phyloP scores from a whole-genome alignment of 2,329 filamentous ascomycete species.

The Fusarium coicis region DNA sequence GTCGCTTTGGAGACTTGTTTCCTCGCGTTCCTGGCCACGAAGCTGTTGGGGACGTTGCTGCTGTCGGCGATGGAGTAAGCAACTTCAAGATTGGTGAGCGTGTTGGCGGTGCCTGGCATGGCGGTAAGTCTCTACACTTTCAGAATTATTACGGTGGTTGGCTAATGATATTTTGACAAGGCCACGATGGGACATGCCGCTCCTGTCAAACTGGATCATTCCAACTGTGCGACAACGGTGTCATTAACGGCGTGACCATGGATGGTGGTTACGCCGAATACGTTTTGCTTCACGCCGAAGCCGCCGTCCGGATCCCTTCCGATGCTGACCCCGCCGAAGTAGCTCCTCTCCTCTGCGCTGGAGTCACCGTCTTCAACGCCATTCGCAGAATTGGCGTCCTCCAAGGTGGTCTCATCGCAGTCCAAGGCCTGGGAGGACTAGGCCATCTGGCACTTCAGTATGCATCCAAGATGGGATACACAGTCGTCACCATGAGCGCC shows the following conservation, averaged over 20 bases:
- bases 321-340: conserved; percentile 61
- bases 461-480: conserved; percentile 79
- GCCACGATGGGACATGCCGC: conserved; percentile 70
- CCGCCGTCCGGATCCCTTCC: conserved; percentile 65
- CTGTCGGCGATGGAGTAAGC: conserved; percentile 66
- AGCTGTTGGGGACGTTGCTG: conserved; percentile 72
- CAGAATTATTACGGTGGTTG: no score
- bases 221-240: conserved; percentile 72
- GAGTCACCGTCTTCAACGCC: conserved; percentile 73
- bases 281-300: conserved; percentile 67
- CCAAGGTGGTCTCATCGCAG: conserved; percentile 62
- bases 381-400: conserved; percentile 64
- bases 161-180: conserved; percentile 35
- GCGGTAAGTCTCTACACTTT: conserved; percentile 6
- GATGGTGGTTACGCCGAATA: conserved; percentile 78
- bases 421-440: conserved; percentile 79
- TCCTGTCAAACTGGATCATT: conserved; percentile 71
- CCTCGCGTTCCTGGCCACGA: conserved; percentile 77
- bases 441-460: conserved; percentile 83
- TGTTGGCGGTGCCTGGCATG: conserved; percentile 63
- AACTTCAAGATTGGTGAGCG: conserved; percentile 71
- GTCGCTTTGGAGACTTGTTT: conserved; percentile 64
- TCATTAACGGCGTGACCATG: conserved; percentile 72
- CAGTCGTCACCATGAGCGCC: conserved; percentile 73
- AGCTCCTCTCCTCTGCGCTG: conserved; percentile 71